Base-by-base conservation (phyloP, 2,329 filamentous ascomycete species). In the Pseudocercospora fijiensis region DNA sequence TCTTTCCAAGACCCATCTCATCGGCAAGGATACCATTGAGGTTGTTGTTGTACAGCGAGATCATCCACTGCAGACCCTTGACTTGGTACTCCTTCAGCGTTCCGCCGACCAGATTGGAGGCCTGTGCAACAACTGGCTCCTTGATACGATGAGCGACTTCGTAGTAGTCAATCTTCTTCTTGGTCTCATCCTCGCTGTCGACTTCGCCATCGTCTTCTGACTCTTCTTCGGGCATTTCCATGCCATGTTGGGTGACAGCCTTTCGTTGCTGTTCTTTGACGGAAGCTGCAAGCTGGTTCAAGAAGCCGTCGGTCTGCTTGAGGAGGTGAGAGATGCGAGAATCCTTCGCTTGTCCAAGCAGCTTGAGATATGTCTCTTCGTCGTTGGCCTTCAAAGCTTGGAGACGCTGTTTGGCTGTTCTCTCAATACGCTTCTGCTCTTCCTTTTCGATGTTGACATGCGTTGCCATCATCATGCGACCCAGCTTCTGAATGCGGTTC, bases 1-100 rank as follows among this genome's bases (percentile, higher is more conserved):
- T 99, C 82, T 99, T 99, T 78, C 95, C 95, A 69, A 99, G 91
- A 88, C 95, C 95, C 95, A 99, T 99, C 80, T 99, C 95, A 74
- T 99, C 95, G 64, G 95, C 95, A 72, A 99, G 83, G 70, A 99
- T 98, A 85, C 95, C 95, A 77, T 99, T 99, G 69, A 99, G 86
- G 79, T 97, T 99, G 83, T 99, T 99, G 88, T 99, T 99, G 85
- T 98, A 99, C 13, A 99, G 85, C 13, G 95, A 99, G 65, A 99
- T 89, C 95, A 99, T 99, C 95, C 95, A 99, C 78, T 99, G 94
- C 55, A 99, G 82, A 85, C 95, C 95, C 87, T 97, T 98, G 79
- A 99, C 71, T 80, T 99, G 95, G 79, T 99, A 99, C 77, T 99
- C 95, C 78, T 99, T 99, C 70, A 99, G 83, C 10, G 83, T 90